Conservation (phyloP, 495 filamentous ascomycete genomes). For the Talaromyces stipitatus region DNA sequence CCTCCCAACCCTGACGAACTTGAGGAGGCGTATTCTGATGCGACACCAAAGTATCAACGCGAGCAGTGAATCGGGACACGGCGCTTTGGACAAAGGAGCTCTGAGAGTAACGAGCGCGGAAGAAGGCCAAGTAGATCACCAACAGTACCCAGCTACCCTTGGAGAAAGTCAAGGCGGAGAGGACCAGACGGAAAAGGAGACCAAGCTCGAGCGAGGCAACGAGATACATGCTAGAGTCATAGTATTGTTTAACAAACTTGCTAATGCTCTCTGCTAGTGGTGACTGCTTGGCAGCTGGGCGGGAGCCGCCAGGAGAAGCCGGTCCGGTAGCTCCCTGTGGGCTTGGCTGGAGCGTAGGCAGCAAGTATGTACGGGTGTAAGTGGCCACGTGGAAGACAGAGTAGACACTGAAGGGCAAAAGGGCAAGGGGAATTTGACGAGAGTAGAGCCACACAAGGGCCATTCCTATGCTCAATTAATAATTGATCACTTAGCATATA, state of each 20-base stretch:
- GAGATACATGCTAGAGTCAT: constrained; percentile 80
- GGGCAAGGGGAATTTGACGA: constrained; percentile 79
- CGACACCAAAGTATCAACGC: constrained; percentile 71
- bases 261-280: constrained; percentile 75
- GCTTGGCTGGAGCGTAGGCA: constrained; percentile 41
- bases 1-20: constrained; percentile 76
- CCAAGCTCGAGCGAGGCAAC: constrained; percentile 69
- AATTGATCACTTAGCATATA: background rate
- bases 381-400: constrained; percentile 97
- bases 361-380: constrained; percentile 47
- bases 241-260: constrained; percentile 94
- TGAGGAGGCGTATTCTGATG: constrained; percentile 82
- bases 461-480: constrained; percentile 55
- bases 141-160: constrained; percentile 86
- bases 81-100: constrained; percentile 84
- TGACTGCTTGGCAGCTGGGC: constrained; percentile 55
- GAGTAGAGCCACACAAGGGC: constrained; percentile 91
- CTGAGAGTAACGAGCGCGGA: constrained; percentile 83
- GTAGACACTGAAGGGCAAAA: constrained; percentile 93
- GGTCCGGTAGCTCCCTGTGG: constrained; percentile 25
- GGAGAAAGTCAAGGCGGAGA: constrained; percentile 75
- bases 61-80: constrained; percentile 61
- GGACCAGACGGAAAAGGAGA: constrained; percentile 74
- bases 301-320: constrained; percentile 39
- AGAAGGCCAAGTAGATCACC: constrained; percentile 79